phyloP scores from a whole-genome alignment of 495 filamentous ascomycete species.

The Aspergillus hancockii region DNA sequence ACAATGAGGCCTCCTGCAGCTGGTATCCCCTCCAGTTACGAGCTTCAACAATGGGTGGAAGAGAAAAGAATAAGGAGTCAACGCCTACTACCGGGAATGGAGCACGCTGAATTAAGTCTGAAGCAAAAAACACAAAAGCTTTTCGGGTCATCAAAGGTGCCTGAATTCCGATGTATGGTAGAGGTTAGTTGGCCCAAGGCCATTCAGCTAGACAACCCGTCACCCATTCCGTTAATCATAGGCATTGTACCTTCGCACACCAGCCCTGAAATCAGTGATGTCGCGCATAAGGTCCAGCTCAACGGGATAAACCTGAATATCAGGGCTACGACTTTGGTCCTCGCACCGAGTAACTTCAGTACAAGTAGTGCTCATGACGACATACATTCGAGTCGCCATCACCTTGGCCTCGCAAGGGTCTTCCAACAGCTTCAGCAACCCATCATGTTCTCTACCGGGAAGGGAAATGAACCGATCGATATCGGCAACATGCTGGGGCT shows the following conservation, averaged over 20 bases:
- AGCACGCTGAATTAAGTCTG: conserved; percentile 18
- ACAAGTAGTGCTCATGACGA: conserved; percentile 1
- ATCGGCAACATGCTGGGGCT: conserved; percentile 19
- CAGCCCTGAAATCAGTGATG: conserved; percentile 17
- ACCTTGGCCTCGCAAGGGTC: conserved; percentile 10
- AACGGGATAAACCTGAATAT: conserved; percentile 17
- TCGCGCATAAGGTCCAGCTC: conserved; percentile 13
- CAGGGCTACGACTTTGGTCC: conserved; percentile 7
- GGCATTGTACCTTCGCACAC: conserved; percentile 10
- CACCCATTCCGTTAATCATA: conserved; percentile 17
- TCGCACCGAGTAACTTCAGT: conserved; percentile 10
- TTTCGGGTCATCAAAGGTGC: conserved; percentile 23
- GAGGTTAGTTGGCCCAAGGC: conserved; percentile 6
- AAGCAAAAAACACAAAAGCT: conserved; percentile 23
- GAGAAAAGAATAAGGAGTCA: conserved; percentile 11
- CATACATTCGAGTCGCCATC: background rate
- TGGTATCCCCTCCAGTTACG: too few relatives aligned
- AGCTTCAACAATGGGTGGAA: background rate
- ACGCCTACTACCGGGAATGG: conserved; percentile 22
- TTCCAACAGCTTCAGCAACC: conserved; percentile 14
- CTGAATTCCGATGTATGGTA: conserved; percentile 14
- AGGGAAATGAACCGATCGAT: conserved; percentile 19
- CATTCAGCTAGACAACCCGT: conserved; percentile 18
- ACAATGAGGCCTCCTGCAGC: conserved; percentile 10
- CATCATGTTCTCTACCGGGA: conserved; percentile 5